Base-by-base conservation (phyloP, 306 rosid genomes). In the Quillaja saponaria region DNA sequence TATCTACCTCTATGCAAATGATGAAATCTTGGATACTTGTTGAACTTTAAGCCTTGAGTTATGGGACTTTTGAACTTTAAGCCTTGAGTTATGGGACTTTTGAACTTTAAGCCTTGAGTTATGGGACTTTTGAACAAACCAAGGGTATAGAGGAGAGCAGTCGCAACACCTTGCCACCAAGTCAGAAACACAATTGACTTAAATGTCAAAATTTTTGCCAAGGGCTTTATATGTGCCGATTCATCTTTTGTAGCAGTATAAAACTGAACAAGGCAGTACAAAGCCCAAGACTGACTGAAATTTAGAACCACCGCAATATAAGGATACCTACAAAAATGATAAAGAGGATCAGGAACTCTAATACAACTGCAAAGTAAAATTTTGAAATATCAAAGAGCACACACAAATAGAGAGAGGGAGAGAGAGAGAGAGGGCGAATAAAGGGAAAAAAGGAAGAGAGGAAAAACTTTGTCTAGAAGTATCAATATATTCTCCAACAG, bases 81-180 rank as follows among this genome's bases (percentile, higher is more conserved):
- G 56, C 91, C 97, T 72, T 92, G 96, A 49, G 99, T 97, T 67
- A 89, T 77, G 42, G 97, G 80, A 71, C 99, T 92, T 84, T 94
- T 89, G 50, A 80, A 83, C 71, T 87, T 85, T 69, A 94, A 80
- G 57, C 91, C 97, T 72, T 94, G 96, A 50, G 99, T 97, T 68
- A 89, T 78, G 42, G 97, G 80, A 71, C 99, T 92, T 78, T 83
- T 89, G 78, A 94, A 89, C 82, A 94, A 71, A 71, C 90, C 99
- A 51, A 89, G 66, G 68, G 92, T 69, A 73, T 74, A 89, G 1
- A 94, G 85, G 68, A 85, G 78, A 78, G 99, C 91, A 73, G 87
- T 94, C 72, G 96, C 99, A 78, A 94, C 95, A 69, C 99, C 99
- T 94, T 94, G 99, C 99, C 97, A 94, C 99, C 99, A 94, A 63